phyloP scores from a whole-genome alignment of 257 asterid species.

The Osmanthus fragrans region DNA sequence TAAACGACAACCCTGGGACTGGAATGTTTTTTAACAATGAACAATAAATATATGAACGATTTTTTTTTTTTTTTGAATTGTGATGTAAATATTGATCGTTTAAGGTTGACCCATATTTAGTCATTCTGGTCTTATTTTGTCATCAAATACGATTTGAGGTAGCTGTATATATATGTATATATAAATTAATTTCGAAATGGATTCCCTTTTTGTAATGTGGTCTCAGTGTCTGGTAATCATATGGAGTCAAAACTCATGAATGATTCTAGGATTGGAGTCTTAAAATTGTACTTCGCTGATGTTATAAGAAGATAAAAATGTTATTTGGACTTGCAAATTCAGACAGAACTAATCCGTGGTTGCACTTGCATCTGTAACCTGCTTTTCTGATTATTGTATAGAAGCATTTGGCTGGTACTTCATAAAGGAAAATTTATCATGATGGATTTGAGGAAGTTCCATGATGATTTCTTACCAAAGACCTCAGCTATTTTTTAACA shows the following conservation, averaged over 20 bases:
- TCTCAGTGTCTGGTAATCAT: not conserved
- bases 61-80: too few relatives aligned
- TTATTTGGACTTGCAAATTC: too few relatives aligned
- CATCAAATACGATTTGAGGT: not conserved
- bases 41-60: not conserved
- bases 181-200: not conserved
- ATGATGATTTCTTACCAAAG: not conserved
- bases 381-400: not conserved
- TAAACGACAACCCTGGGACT: not conserved
- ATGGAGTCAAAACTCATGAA: not conserved
- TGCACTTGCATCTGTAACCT: not conserved
- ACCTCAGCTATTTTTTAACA: not conserved
- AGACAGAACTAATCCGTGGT: not conserved
- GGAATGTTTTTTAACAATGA: not conserved
- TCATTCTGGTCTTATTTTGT: not conserved
- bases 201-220: not conserved
- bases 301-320: too few relatives aligned
- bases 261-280: not conserved
- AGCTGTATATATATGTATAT: not conserved
- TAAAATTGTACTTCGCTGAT: too few relatives aligned
- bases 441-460: not conserved
- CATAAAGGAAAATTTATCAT: not conserved
- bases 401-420: not conserved
- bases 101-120: not conserved
- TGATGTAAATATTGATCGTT: not conserved